phyloP scores from a whole-genome alignment of 2,329 filamentous ascomycete genomes.

The Coniochaeta sp. region DNA sequence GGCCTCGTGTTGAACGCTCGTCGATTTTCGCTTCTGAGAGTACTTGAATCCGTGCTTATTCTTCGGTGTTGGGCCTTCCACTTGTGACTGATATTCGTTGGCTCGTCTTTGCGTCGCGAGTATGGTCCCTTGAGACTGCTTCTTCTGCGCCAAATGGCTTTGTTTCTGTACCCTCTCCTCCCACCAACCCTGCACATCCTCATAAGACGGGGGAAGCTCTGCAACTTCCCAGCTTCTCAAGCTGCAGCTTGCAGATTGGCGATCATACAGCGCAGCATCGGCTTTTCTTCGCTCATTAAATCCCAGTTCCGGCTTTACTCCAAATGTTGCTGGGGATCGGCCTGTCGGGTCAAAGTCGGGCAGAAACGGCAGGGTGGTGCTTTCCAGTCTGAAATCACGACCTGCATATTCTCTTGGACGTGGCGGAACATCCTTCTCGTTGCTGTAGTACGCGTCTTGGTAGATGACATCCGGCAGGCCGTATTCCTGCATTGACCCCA shows the following conservation, averaged over 20 bases:
- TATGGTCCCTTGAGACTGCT: conserved; percentile 7
- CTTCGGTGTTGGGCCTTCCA: conserved; percentile 79
- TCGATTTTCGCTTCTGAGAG: conserved; percentile 67
- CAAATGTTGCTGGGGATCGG: conserved; percentile 47
- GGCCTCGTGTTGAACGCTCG: conserved; percentile 72
- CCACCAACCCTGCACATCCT: conserved; percentile 67
- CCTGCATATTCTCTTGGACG: conserved; percentile 78
- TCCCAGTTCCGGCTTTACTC: conserved; percentile 37
- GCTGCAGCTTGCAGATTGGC: conserved; percentile 50
- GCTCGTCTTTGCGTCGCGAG: conserved; percentile 8
- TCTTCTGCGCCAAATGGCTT: conserved; percentile 11
- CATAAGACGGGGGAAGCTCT: conserved; percentile 59
- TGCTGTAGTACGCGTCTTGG: conserved; percentile 78
- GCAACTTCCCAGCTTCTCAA: conserved; percentile 73
- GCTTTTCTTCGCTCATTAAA: conserved; percentile 43
- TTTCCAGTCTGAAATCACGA: conserved; percentile 71
- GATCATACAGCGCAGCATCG: conserved; percentile 38
- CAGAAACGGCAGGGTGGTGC: conserved; percentile 70
- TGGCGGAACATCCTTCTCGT: conserved; percentile 75
- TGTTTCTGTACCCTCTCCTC: conserved; percentile 24
- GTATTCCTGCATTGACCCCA: conserved; percentile 47
- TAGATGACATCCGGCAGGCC: conserved; percentile 66
- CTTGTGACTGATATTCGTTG: conserved; percentile 60
- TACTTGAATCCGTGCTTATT: conserved; percentile 81
- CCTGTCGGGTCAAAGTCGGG: conserved; percentile 67